These are phyloP conservation scores for Boletus pseudo-olivaceus DNA, from an alignment of 768 basidiomycete species.

Conservation along the genomic window DNA sequence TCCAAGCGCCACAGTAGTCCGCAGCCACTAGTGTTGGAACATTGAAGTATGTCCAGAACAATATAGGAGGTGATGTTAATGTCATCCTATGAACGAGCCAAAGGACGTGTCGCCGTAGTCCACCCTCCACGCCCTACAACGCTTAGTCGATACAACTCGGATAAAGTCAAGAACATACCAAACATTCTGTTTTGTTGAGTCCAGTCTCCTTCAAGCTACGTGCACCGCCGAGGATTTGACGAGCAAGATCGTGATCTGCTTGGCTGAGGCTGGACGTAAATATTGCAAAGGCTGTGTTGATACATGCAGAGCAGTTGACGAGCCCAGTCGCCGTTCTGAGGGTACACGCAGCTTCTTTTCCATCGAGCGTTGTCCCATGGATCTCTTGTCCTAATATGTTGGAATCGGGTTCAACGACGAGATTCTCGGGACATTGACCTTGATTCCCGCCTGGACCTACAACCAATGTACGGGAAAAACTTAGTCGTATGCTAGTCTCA, in stretches of 20 bases:
- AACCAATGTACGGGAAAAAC: constrained; percentile 26
- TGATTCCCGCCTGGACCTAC: constrained; percentile 15
- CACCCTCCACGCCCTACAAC: constrained; percentile 13
- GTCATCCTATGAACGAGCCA: constrained; percentile 41
- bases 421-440: constrained; percentile 9
- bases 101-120: constrained; percentile 22
- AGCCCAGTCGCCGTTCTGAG: constrained; percentile 21
- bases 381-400: constrained; percentile 13
- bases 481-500: constrained; percentile 61
- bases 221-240: constrained; percentile 14
- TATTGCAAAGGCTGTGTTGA: constrained; percentile 18
- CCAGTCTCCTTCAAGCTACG: constrained; percentile 23
- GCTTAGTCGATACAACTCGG: constrained; percentile 3
- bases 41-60: constrained; percentile 68
- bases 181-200: constrained; percentile 26
- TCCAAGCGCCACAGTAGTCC: constrained; percentile 50
- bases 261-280: constrained; percentile 21
- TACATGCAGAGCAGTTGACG: constrained; percentile 34
- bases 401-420: constrained; percentile 9
- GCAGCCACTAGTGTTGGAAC: constrained; percentile 55
- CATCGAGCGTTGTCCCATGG: constrained; percentile 46
- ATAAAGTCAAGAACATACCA: constrained; percentile 26
- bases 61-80: constrained; percentile 47
- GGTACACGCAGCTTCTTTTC: constrained; percentile 48
- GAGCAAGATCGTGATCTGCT: constrained; percentile 18